Evolutionary conservation across 257 asterid genomes (phyloP), one percentile per base, ranked within the genome.

Genomic region (Schizonepeta tenuifolia): DNA sequence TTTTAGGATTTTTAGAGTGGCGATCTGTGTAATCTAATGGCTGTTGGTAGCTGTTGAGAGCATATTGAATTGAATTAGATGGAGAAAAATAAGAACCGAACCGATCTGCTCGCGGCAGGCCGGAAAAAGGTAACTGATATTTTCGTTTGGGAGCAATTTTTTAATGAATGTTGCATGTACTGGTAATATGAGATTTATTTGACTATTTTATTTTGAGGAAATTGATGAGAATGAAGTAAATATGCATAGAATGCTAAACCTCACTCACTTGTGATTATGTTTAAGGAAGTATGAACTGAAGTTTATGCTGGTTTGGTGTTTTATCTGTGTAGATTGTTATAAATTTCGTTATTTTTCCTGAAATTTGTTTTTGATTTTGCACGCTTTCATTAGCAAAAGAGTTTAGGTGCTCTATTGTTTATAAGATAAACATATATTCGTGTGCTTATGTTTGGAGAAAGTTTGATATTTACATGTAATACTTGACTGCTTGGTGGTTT

Each of bases 91-190:
- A 93, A 91, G 75, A 88, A 75, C 85, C 87, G 96, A 28, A 83
- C 91, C 81, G 99, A 94, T 84, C 86, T 94, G 79, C 90, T 89
- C 35, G 95, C 95, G 47, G 97, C 95, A 12, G 99, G 99, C 63
- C 93, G 96, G 74, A 86, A 91, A 79, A 94, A 82, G 97, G 99
- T 94, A 77, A 33, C 9, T 13, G 31, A 18, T 14, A 35, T 20
- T 38, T 35, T 35, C 22, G 28, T 51, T 17, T 20, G 17, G 7
- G 40, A 17, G 44, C 62, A 9, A 28, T 13, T 1, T 33, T 69
- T n/a, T 28, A 13, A 5, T 24, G 58, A 24, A 28, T 59, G 54
- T 57, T 43, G 43, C 41, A n/a, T 55, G 6, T 71, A 9, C n/a
- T 64, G 24, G 17, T 31, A 15, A 40, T 46, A 13, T 47, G 24